Base-by-base conservation (phyloP, 2,329 filamentous ascomycete species). In the Colletotrichum caudatum region DNA sequence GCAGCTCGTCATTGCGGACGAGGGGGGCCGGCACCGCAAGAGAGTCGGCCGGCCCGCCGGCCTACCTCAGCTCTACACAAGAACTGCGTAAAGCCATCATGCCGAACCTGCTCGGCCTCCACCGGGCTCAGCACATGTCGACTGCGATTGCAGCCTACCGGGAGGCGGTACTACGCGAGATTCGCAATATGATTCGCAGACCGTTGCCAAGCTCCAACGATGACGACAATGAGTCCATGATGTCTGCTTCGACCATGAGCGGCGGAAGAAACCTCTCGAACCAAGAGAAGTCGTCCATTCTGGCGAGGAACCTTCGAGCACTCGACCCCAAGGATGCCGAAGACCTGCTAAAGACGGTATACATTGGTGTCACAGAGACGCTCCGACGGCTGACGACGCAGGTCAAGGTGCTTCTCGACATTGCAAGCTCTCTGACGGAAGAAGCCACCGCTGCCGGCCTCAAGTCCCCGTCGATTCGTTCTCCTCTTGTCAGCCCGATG, bases 191-290 rank as follows among this genome's bases (percentile, higher is more conserved):
- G 60, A 95, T 99, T 61, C 89, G 94, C 65, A 90, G 91, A 69
- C 93, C 95, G 33, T 86, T 99, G 50, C 96, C 96, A 0, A 97
- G 94, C 78, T 97, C 95, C 14, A 96, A 90, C 76, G 96, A 99
- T 72, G 95, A 98, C 75, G 96, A 99, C 78, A 93, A 92, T 73
- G 94, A 96, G 79, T 97, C 94, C 0, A 92, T 95, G 84, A 91
- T 95, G 82, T 95, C 95, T 1, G 88, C 91, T 0, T 97, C 95
- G 3, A 98, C 95, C 1, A 84, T 90, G 65, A 88, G 89, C 73
- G 89, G 90, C 53, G 91, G 91, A 37, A 89, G 89, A 70, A 89
- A 91, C 74, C 83, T 91, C 53, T 93, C 90, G 23, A 93, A 94
- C 76, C 93, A 97, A 77, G 95, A 98, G 75, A 98, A 96, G 78